Conservation (phyloP, 129 eudicot species). For the Flaveria sonorensis region DNA sequence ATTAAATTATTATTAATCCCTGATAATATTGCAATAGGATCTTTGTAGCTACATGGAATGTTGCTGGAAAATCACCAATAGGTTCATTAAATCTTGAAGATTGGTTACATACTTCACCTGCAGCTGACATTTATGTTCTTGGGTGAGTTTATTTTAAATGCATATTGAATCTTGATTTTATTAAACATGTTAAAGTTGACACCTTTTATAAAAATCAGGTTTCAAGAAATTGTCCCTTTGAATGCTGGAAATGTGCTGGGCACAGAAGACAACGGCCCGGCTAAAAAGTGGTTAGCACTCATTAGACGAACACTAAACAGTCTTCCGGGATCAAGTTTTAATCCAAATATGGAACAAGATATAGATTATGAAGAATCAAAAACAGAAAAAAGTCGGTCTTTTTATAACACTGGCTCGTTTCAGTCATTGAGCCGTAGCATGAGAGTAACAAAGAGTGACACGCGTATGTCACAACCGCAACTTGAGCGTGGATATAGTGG, state of each 20-base stretch:
- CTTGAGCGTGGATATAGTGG: conserved; percentile 72
- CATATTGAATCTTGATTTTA: conserved; percentile 13
- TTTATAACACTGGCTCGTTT: conserved; percentile 58
- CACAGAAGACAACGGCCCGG: conserved; percentile 90
- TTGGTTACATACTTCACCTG: conserved; percentile 92
- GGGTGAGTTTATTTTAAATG: conserved; percentile 52
- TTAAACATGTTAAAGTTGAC: conserved; percentile 1
- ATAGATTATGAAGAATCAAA: conserved; percentile 67
- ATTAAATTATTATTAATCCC: background rate
- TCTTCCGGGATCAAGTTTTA: conserved; percentile 67
- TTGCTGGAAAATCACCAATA: conserved; percentile 92
- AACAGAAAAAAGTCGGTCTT: conserved; percentile 47
- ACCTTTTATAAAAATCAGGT: conserved; percentile 42
- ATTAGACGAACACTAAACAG: conserved; percentile 71
- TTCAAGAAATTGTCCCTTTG: conserved; percentile 95
- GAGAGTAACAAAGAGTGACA: conserved; percentile 59
- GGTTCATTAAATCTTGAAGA: conserved; percentile 78
- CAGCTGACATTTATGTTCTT: conserved; percentile 92
- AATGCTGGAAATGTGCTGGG: conserved; percentile 98
- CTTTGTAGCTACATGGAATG: conserved; percentile 98
- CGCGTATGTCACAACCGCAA: conserved; percentile 48
- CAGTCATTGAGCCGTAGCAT: conserved; percentile 79
- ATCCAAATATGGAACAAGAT: conserved; percentile 56
- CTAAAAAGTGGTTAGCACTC: conserved; percentile 82
- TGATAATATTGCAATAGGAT: conserved; percentile 43